Base-by-base conservation (phyloP, 192 early-diverging fungal genomes). In the Umbelopsis sp. region DNA sequence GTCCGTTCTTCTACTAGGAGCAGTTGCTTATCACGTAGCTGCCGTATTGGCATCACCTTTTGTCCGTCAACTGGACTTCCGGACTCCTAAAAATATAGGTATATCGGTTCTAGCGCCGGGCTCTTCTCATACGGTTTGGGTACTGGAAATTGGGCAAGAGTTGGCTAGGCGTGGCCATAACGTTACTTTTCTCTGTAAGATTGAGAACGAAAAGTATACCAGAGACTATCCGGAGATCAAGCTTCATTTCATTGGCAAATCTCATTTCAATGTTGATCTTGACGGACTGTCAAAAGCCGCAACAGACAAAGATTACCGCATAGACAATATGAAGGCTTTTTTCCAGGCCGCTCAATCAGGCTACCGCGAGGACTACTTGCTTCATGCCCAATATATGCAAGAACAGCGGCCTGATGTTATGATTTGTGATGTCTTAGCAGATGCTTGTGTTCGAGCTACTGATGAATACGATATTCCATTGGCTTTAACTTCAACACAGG, bases 101-200 rank as follows among this genome's bases (percentile, higher is more conserved):
- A 67, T 75, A 46, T 27, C 64, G 11, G 25, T 21, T 25, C 21
- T 64, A 1, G 46, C 49, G 3, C 64, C 53, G 21, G 74, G 69
- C 3, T 75, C 74, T 9, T 71, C 74, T 3, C 69, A 71, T 25
- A 50, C 49, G 2, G 30, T 48, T 33, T 75, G 74, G 74, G 74
- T 75, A 18, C 41, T 75, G 2, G 41, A 50, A 5, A 75, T 75
- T 41, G 22, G 69, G 20, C 44, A 75, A 46, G 68, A 70, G 25
- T 21, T 75, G 11, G 52, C 53, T 6, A 18, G n/a, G 7, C 2
- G 64, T 46, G 74, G 74, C 27, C 74, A 75, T 47, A 68, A 66
- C 48, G 49, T 66, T 27, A 70, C 74, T 18, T 75, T 70, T 49
- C n/a, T 64, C 21, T 70, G 68, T 45, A 49, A 70, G 70, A 50